Evolutionary conservation across 495 filamentous ascomycete genomes (phyloP), one percentile per base, ranked within the genome.

Genomic region (Aspergillus wentii): DNA sequence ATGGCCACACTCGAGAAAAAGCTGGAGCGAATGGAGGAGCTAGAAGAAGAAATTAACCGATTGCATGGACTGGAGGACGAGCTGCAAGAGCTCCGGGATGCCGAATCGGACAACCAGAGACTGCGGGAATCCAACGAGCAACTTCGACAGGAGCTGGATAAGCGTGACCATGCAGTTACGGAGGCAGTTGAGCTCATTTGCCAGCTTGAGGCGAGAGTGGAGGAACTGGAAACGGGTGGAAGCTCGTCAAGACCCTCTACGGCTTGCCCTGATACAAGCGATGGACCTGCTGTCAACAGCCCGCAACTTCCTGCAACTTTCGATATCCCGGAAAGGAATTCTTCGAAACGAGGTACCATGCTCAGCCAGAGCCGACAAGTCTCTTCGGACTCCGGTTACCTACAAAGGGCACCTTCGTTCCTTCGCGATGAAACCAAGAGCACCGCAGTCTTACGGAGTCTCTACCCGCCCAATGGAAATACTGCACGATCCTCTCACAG

Each of bases 101-200:
- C 77, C 32, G 62, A 68, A 13, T 68, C 77, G 33, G 74, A 48
- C 56, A 78, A 52, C 41, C 60, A 41, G 43, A 63, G 54, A 23
- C 61, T 57, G 35, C 62, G 56, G 45, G 68, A 53, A 56, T 80
- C 56, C 1, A 89, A 94, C 41, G 77, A 83, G n/a, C 68, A 81
- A 30, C 58, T 89, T 38, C 60, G 85, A 4, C 52, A 56, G 4
- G 83, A 91, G 47, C 64, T 95, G 38, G 79, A 86, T 33, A 83
- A 83, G 49, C 71, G 84, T 19, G 84, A 94, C 55, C 74, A 80
- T 30, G 88, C 85, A 1, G 66, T 95, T 2, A 78, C 82, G 31
- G 88, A 95, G 52, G 90, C 90, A 2, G 84, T 91, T 6, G 73
- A 77, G 8, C 70, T 92, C 51, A 95, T 96, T 34, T 79, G 83